Base-by-base conservation (phyloP, 2,329 filamentous ascomycete species). In the Ophiostoma sp. region DNA sequence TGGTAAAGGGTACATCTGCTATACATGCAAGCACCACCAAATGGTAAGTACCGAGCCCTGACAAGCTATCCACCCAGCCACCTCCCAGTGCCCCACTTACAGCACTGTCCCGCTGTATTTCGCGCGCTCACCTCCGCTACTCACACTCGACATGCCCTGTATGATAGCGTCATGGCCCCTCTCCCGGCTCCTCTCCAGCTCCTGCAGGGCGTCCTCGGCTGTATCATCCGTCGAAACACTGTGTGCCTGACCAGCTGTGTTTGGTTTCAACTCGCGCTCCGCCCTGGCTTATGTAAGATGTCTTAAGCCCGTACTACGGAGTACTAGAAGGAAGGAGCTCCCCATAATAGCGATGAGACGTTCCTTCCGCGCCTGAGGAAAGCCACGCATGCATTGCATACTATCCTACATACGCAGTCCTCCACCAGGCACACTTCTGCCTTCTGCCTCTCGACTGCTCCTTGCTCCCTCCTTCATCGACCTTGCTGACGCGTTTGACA, bases 371-470 rank as follows among this genome's bases (percentile, higher is more conserved):
- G 40, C 40, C 60, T 64, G 62, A 14, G n/a, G 62, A 44, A 62
- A 64, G 62, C 62, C 62, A 64, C 62, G 62, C 40, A 64, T 64
- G 62, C 62, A 45, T 64, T 45, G 7, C n/a, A 45, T 41, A 41
- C 38, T 62, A 11, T 14, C 14, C 2, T 27, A 60, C 55, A 6
- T 60, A 60, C 55, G 55, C 58, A n/a, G 58, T 62, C 58, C 12
- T 5, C 45, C 27, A 27, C 27, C 58, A 62, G 58, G 38, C 58
- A 40, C 18, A 36, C 49, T 55, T 58, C 36, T 62, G 16, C 4
- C 11, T 6, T 27, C 58, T 62, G 38, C 16, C 2, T 27, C 36
- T 16, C 27, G 4, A 36, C 27, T 52, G 14, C 18, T 52, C 18
- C 52, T 38, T 5, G 18, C 52, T 14, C 18, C 52, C 11, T 8